Evolutionary conservation across 2,329 filamentous ascomycete genomes (phyloP), one percentile per base, ranked within the genome.

Genomic region (Colletotrichum liriopes): DNA sequence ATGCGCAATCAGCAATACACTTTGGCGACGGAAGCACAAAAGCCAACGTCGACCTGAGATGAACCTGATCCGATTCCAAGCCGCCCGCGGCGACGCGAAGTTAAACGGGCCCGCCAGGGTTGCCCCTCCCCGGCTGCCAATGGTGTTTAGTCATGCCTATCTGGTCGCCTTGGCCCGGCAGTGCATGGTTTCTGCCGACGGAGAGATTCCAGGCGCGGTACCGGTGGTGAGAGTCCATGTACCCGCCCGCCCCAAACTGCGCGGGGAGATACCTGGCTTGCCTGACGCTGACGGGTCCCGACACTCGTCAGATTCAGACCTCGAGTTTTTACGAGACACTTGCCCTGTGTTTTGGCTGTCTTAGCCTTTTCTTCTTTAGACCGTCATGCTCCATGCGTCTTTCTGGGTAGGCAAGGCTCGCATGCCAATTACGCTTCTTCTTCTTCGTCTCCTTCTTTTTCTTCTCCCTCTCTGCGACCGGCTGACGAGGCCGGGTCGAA

Each of bases 21-120:
- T 29, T 43, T 14, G 12, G 16, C 32, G 18, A 62, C 26, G n/a
- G 16, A n/a, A 69, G n/a, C 29, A n/a, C 7, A 32, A 26, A 47
- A 37, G 26, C n/a, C 60, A 39, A 26, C 60, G 11, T 18, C 20
- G 37, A 72, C 65, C 69, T 72, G 65, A 72, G 69, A 72, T 69
- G 69, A 72, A 72, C 69, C 59, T 64, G 65, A 35, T 72, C 69
- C 26, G 65, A 65, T 65, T 54, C 26, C n/a, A 47, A 58, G 60
- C 35, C 29, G 29, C 39, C 23, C 29, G 61, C 54, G 20, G 55
- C 63, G 49, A 54, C 37, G 14, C 51, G 16, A 45, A 52, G 51
- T 29, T 32, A 45, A 54, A 55, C 18, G 35, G 14, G 23, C 62
- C 29, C 39, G n/a, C 29, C 41, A 41, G 37, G 55, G 16, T 9